These are phyloP conservation scores for Westerdykella sp. DNA, from an alignment of 2,329 filamentous ascomycete species.

Conservation along the genomic window DNA sequence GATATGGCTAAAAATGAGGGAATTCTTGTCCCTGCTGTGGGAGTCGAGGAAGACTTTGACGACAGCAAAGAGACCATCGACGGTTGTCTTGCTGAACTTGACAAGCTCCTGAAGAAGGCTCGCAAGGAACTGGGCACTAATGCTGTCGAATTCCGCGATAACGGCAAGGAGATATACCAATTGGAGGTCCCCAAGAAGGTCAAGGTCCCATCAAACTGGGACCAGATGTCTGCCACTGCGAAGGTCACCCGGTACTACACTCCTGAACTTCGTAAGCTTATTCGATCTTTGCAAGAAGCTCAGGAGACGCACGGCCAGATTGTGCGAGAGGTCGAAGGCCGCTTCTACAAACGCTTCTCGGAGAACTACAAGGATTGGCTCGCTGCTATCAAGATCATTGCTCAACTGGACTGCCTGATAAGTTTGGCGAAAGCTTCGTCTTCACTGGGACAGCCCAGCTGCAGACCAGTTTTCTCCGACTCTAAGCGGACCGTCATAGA, in stretches of 20 bases:
- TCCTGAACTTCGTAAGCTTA: conserved; percentile 70
- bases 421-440: conserved; percentile 85
- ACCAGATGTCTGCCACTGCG: conserved; percentile 91
- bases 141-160: conserved; percentile 55
- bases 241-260: conserved; percentile 94
- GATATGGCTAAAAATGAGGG: conserved; percentile 71
- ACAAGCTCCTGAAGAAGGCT: conserved; percentile 63
- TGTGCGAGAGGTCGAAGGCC: conserved; percentile 73
- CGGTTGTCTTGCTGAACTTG: conserved; percentile 66
- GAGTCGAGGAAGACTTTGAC: conserved; percentile 90
- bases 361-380: conserved; percentile 81
- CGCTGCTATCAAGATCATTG: conserved; percentile 78
- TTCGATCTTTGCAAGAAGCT: conserved; percentile 84
- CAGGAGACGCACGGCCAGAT: conserved; percentile 92
- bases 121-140: conserved; percentile 69
- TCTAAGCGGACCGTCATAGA: conserved; percentile 81
- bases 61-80: conserved; percentile 69
- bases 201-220: conserved; percentile 84
- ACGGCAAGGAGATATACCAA: conserved; percentile 96
- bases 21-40: conserved; percentile 74
- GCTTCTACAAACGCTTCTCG: conserved; percentile 85
- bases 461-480: conserved; percentile 81
- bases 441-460: conserved; percentile 77
- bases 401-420: conserved; percentile 91
- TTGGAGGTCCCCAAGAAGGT: conserved; percentile 80